Evolutionary conservation across 2,329 filamentous ascomycete species (phyloP).

Genomic region (Ceratocystis colombiana): DNA sequence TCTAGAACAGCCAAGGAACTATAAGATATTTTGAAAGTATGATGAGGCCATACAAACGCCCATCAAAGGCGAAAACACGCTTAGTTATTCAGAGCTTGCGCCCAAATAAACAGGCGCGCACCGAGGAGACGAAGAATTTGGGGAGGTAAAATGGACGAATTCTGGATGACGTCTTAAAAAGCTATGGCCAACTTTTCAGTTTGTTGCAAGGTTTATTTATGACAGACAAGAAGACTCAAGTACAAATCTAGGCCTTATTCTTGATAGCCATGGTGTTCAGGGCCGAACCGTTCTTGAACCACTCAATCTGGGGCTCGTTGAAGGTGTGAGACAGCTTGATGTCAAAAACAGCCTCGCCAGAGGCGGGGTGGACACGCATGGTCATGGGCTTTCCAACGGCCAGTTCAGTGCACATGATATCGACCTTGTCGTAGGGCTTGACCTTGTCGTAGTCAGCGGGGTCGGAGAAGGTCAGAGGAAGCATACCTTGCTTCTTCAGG

Average conservation of each 20-base stretch:
- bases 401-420: slow-evolving; percentile 79
- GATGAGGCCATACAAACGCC: not conserved
- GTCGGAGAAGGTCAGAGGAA: slow-evolving; percentile 89
- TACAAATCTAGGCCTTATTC: slow-evolving; percentile 29
- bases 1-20: slow-evolving; percentile 17
- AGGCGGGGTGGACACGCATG: slow-evolving; percentile 82
- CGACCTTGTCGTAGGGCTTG: slow-evolving; percentile 79
- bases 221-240: not conserved
- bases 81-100: not conserved
- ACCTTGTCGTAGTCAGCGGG: slow-evolving; percentile 98
- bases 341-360: slow-evolving; percentile 64
- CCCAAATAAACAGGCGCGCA: not conserved
- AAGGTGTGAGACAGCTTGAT: slow-evolving; percentile 86
- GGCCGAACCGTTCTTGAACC: slow-evolving; percentile 97
- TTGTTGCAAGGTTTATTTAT: not conserved
- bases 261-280: slow-evolving; percentile 96
- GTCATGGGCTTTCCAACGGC: slow-evolving; percentile 88
- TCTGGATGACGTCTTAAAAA: not conserved
- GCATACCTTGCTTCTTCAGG: slow-evolving; percentile 99
- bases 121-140: not conserved
- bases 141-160: not conserved
- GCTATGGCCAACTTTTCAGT: slow-evolving; percentile 9
- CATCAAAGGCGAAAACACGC: slow-evolving; percentile 1
- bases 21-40: slow-evolving; percentile 7
- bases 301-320: slow-evolving; percentile 95